Percentiles rank a stretch among this genome's conserved stretches.
Evolutionary conservation across 169 alveolate genomes (phyloP).

Genomic region (Theileria annulata): DNA sequence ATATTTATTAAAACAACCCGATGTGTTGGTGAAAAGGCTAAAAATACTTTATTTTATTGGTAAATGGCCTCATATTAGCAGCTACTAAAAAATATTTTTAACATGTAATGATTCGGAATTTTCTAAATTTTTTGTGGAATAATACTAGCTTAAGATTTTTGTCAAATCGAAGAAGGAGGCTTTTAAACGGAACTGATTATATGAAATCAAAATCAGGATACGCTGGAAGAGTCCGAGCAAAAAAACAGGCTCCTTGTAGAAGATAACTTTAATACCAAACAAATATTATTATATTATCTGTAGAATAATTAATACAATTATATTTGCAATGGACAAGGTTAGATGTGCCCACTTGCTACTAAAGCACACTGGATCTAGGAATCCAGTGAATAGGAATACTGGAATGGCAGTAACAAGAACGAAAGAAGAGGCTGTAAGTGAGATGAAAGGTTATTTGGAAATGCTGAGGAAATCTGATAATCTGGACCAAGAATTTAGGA

Average conservation of each 20-base stretch:
- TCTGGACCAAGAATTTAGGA: constrained; percentile 68
- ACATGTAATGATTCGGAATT: background rate
- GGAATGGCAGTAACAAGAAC: constrained; percentile 82
- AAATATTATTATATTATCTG: background rate
- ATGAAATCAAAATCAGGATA: constrained; percentile 76
- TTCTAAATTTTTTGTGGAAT: constrained; percentile 15
- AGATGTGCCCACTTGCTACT: constrained; percentile 84
- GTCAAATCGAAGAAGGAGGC: constrained; percentile 74
- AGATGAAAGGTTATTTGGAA: constrained; percentile 64
- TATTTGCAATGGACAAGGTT: constrained; percentile 37
- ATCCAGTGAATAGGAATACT: constrained; percentile 84
- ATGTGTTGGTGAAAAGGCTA: background rate
- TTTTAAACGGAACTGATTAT: constrained; percentile 79
- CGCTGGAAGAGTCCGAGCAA: constrained; percentile 77
- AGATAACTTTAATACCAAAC: constrained; percentile 16
- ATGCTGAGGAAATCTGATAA: constrained; percentile 50
- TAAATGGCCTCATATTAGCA: background rate
- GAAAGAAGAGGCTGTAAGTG: constrained; percentile 81
- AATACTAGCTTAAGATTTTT: constrained; percentile 30
- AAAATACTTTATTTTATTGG: background rate
- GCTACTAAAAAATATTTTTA: background rate
- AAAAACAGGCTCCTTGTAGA: constrained; percentile 77
- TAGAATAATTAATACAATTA: background rate
- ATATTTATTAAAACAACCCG: background rate
- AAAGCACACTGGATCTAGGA: constrained; percentile 87